A percentile compares a stretch with the other conserved stretches of the same genome.
These are phyloP conservation scores for Phytophthora agathidicida DNA, from an alignment of 352 stramenopile genomes.

Conservation along the genomic window DNA sequence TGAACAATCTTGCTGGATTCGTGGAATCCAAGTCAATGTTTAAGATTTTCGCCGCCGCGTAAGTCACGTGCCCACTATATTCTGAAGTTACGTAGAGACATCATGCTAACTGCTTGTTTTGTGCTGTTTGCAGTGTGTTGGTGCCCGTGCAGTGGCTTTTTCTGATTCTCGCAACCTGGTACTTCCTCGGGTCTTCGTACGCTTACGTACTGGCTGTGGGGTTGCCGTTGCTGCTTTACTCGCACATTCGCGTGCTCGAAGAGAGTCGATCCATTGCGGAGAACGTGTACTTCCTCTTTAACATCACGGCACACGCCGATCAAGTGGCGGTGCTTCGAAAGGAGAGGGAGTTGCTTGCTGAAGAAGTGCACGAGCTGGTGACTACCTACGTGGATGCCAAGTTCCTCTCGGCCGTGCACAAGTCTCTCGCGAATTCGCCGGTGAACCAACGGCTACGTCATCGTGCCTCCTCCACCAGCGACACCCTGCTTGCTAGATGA, in stretches of 20 bases:
- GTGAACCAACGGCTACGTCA: constrained; percentile 40
- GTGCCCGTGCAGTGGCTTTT: constrained; percentile 74
- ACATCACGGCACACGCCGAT: constrained; percentile 67
- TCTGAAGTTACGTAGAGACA: not conserved
- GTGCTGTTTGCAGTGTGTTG: constrained; percentile 45
- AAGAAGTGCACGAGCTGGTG: constrained; percentile 65
- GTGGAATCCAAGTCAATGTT: constrained; percentile 84
- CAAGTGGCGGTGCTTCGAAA: constrained; percentile 60
- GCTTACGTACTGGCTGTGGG: constrained; percentile 62
- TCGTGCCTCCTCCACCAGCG: constrained; percentile 50
- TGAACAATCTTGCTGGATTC: constrained; percentile 71
- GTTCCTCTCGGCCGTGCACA: constrained; percentile 61
- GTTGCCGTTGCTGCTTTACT: constrained; percentile 73
- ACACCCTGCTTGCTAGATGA: constrained; percentile 30
- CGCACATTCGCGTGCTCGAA: constrained; percentile 79
- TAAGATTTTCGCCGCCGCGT: constrained; percentile 77
- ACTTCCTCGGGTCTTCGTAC: constrained; percentile 59
- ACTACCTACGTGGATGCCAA: constrained; percentile 55
- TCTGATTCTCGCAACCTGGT: constrained; percentile 62
- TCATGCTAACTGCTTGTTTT: constrained; percentile 13
- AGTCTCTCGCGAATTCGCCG: constrained; percentile 54
- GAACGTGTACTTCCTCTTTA: constrained; percentile 79
- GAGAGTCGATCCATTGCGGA: constrained; percentile 80
- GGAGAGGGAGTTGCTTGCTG: constrained; percentile 53
- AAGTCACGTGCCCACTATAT: constrained; percentile 20